Base-by-base conservation (phyloP, 2,329 filamentous ascomycete genomes). In the Amesomyces nigricolor region DNA sequence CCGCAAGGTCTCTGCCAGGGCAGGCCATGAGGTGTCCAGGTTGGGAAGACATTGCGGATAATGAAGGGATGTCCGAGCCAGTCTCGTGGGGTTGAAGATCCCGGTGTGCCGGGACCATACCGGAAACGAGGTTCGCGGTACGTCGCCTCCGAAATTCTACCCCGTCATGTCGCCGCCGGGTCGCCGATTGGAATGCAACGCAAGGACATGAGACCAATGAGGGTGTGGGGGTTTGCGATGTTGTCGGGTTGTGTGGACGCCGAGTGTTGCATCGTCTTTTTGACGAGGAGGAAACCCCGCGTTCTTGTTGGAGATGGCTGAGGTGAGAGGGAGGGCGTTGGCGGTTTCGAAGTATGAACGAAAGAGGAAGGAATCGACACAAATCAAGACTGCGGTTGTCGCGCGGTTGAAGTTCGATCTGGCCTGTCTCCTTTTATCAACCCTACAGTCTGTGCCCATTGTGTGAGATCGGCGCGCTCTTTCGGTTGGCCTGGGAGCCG, bases 101-200 rank as follows among this genome's bases (percentile, higher is more conserved):
- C 63, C 63, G 63, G 48, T 52, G 44, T 61, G 61, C 63, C 63
- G 63, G 50, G 45, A 40, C 62, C 58, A 52, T 62, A 57, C 61
- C 63, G 47, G 43, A 65, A 63, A 59, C 29, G 59, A 56, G 2
- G 13, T 39, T 7, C 48, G 32, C 63, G 63, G 63, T 51, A 54
- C 38, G 10, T 51, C 10, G 29, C 44, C 59, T 64, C 63, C 63
- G 63, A 56, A 32, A 51, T 49, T 46, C 26, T 29, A 35, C 38
- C 38, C 38, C 39, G 49, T 53, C 39, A 9, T 17, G 6, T 39
- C n/a, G 32, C 17, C 43, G 43, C 46, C 53, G 48, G 37, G 37
- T 11, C 29, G 8, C 38, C 43, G 47, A 13, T 2, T 35, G 9
- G 32, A 35, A 35, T 9, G 32, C 11, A 9, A 35, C 8, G 1